These are phyloP conservation scores for Alnus rubra DNA, from an alignment of 306 rosid species.

Conservation along the genomic window DNA sequence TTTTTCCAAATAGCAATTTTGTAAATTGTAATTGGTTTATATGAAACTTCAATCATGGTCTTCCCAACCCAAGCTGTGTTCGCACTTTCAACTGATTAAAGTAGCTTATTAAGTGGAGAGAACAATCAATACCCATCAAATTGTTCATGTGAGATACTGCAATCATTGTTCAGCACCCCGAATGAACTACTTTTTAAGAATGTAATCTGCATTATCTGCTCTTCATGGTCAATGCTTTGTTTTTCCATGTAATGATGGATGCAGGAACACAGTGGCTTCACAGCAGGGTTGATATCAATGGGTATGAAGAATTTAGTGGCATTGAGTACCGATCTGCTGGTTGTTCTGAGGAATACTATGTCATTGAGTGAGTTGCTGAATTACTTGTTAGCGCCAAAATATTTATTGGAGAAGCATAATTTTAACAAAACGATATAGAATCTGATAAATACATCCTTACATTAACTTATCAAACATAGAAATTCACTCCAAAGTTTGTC, in stretches of 20 bases:
- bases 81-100: not conserved
- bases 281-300: slow-evolving; percentile 72
- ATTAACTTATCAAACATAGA: not conserved
- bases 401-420: slow-evolving; percentile 9
- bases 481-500: not conserved
- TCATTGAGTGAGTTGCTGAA: slow-evolving; percentile 59
- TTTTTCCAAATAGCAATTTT: not conserved
- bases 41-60: not conserved
- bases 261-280: slow-evolving; percentile 93
- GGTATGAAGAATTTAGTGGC: slow-evolving; percentile 93
- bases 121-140: not conserved
- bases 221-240: slow-evolving; percentile 14
- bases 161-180: no score
- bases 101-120: not conserved
- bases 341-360: slow-evolving; percentile 81
- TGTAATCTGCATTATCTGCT: slow-evolving; percentile 15
- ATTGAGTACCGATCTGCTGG: slow-evolving; percentile 90
- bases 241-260: not conserved
- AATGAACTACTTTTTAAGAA: not conserved
- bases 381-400: not conserved
- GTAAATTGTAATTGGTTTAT: not conserved
- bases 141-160: not conserved
- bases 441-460: slow-evolving; percentile 1
- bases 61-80: not conserved
- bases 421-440: slow-evolving; percentile 6